Evolutionary conservation across 2,329 filamentous ascomycete species (phyloP), one percentile per base, ranked within the genome.

Genomic region (Allantophomopsis lycopodina): DNA sequence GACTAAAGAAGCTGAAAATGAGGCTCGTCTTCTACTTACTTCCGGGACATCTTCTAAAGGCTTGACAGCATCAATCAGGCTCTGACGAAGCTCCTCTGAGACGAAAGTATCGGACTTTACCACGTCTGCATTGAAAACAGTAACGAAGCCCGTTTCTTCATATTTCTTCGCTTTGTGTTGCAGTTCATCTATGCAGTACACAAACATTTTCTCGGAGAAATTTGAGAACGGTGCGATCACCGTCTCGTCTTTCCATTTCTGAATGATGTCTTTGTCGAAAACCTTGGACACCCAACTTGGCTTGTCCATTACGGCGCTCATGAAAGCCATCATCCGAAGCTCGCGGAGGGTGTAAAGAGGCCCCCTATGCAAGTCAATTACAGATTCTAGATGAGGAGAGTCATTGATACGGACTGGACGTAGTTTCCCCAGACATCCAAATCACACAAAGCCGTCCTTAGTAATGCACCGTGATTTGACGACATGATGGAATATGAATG

Each of bases 101-200:
- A 76, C 53, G 2, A 62, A 50, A 1, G 45, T 54, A 50, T 78
- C 73, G 0, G 71, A 70, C 49, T 78, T 78, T 44, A 63, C 64
- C 4, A 73, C 57, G 23, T 60, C 59, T 20, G 45, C 43, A 20
- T 48, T 18, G 20, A 40, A 13, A 43, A 49, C 10, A 42, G 35
- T 17, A 32, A 44, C 20, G 35, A 36, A 36, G 12, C 47, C 39
- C 2, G 46, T 48, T 15, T 47, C 28, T 10, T 47, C 38, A 38
- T 43, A 52, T 14, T 32, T 28, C 12, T 37, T 34, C 2, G 50
- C 46, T 38, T 52, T 52, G 30, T 38, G 43, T 8, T 43, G 45
- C 8, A 54, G 42, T 37, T 52, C 51, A 16, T 41, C 37, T 16
- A 51, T 48, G 4, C 48, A 41, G 42, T 42, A 48, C 5, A 60